Evolutionary conservation across 805 yeast genomes (phyloP), one percentile per base, ranked within the genome.

Genomic region (Yarrowia yakushimensis): DNA sequence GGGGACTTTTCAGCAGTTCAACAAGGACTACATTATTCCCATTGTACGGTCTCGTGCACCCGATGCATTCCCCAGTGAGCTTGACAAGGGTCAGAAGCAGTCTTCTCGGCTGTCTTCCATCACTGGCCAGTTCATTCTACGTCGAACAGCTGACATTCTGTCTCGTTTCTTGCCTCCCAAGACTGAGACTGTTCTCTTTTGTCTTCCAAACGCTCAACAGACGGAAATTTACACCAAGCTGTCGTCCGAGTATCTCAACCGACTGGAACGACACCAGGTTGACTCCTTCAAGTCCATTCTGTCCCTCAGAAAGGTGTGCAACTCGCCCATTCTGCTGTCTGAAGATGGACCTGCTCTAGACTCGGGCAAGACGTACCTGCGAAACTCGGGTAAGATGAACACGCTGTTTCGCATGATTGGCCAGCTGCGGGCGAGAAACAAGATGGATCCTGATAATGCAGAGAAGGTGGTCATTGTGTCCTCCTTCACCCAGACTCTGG

Each of bases 391-490:
- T 2, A 93, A 93, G 70, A 75, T 91, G 25, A 75, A 76, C 43
- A 77, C 87, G 0, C 73, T 93, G 7, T 78, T 55, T 6, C 61
- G 61, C 15, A 55, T 55, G 61, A 39, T 55, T 39, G 61, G 61
- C 3, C 46, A 39, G 30, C 48, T 55, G n/a, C 36, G 61, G 3
- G 18, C 46, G 2, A 11, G 31, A 6, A 55, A 55, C 48, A 28
- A 36, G 18, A 25, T 25, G 25, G 60, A 54, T 18, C 60, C 78
- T 8, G 97, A 92, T 69, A 93, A 92, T 70, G 46, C 78, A 7
- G 97, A 93, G 69, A 93, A 92, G 70, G 83, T 87, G 2, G 97
- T 93, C 0, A 73, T 93, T 25, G 88, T 92, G 0, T 91, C 97
- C 0, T 90, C 93, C 66, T 92, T 85, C 66, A 93, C 97, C 0